Evolutionary conservation across 2,329 filamentous ascomycete genomes (phyloP).

Genomic region (Paramyrothecium sp.): DNA sequence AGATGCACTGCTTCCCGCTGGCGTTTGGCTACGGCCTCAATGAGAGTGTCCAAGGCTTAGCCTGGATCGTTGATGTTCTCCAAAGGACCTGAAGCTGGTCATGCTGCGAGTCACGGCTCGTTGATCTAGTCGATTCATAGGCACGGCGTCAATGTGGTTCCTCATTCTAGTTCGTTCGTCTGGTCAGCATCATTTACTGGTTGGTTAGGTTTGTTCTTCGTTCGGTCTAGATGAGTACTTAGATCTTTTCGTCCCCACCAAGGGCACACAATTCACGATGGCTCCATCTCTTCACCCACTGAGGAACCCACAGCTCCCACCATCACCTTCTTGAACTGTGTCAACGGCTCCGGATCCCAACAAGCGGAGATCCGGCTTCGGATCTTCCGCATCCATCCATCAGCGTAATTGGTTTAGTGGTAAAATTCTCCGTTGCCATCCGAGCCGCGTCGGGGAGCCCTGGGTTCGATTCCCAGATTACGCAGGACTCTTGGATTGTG

Average conservation of each 20-base stretch:
- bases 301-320: background rate
- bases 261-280: background rate
- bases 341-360: background rate
- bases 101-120: too few relatives aligned
- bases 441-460: slow-evolving; percentile 16
- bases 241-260: background rate
- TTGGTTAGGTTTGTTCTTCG: too few relatives aligned
- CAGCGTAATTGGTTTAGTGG: slow-evolving; percentile 19
- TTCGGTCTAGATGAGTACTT: background rate
- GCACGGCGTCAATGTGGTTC: too few relatives aligned
- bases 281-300: background rate
- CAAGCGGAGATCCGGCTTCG: background rate
- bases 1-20: slow-evolving; percentile 60
- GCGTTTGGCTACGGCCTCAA: slow-evolving; percentile 44
- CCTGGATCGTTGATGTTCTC: slow-evolving; percentile 16
- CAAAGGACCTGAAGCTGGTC: background rate
- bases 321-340: background rate
- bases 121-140: too few relatives aligned
- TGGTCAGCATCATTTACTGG: background rate
- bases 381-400: background rate
- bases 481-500: slow-evolving; percentile 7
- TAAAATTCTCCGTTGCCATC: slow-evolving; percentile 21
- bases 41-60: slow-evolving; percentile 34
- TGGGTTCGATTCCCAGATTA: slow-evolving; percentile 19
- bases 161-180: background rate